A percentile compares a stretch with the other conserved stretches of the same genome.
phyloP scores from a whole-genome alignment of 2,329 filamentous ascomycete genomes.

The Cladosporium sp. region DNA sequence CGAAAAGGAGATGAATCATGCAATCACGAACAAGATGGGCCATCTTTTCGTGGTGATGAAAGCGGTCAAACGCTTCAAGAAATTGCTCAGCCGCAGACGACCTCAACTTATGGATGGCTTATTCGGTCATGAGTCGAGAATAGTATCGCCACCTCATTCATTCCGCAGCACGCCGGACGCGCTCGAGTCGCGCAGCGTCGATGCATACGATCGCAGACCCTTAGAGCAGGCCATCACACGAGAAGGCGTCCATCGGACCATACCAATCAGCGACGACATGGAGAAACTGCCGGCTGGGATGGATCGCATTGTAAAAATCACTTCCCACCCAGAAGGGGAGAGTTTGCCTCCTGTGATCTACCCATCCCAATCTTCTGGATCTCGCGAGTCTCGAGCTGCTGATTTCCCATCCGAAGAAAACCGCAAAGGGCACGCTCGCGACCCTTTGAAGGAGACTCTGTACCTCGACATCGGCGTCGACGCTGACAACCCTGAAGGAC shows the following conservation, averaged over 20 bases:
- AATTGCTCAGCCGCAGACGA: slow-evolving; percentile 58
- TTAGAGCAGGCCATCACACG: slow-evolving; percentile 48
- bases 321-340: background rate
- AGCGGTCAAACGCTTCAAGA: slow-evolving; percentile 86
- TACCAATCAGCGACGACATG: slow-evolving; percentile 30
- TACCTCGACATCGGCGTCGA: slow-evolving; percentile 70
- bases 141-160: slow-evolving; percentile 54
- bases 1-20: slow-evolving; percentile 82
- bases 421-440: slow-evolving; percentile 60
- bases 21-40: slow-evolving; percentile 86
- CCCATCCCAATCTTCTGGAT: background rate
- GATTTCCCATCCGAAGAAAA: slow-evolving; percentile 30
- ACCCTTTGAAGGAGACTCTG: slow-evolving; percentile 60
- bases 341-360: slow-evolving; percentile 1
- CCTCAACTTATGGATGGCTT: slow-evolving; percentile 55
- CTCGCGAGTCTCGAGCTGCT: slow-evolving; percentile 21
- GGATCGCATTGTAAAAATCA: slow-evolving; percentile 13
- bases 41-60: slow-evolving; percentile 86
- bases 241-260: slow-evolving; percentile 51
- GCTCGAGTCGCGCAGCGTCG: slow-evolving; percentile 44
- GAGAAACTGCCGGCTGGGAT: slow-evolving; percentile 24
- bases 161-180: slow-evolving; percentile 36
- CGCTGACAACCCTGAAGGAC: slow-evolving; percentile 20
- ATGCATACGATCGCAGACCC: slow-evolving; percentile 48
- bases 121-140: slow-evolving; percentile 54